phyloP scores from a whole-genome alignment of 345 rosid species.

The Syzygium oleosum region DNA sequence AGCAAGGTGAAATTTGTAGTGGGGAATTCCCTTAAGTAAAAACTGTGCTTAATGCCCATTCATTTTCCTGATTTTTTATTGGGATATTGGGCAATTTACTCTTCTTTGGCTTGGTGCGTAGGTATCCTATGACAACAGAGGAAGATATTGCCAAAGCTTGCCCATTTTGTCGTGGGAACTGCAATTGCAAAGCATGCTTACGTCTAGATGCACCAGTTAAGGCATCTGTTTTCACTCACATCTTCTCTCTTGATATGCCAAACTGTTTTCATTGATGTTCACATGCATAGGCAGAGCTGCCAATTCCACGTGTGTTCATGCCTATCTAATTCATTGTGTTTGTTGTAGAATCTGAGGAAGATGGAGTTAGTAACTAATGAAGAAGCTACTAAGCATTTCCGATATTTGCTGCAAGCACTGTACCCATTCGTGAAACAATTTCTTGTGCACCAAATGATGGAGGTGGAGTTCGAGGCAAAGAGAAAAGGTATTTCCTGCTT shows the following conservation, averaged over 20 bases:
- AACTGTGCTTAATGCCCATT: neutral
- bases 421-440: constrained; percentile 23
- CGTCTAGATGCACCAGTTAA: constrained; percentile 16
- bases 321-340: neutral
- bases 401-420: constrained; percentile 12
- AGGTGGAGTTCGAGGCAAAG: constrained; percentile 18
- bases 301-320: neutral
- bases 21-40: neutral
- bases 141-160: constrained; percentile 33
- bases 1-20: neutral
- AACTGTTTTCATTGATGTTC: neutral
- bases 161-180: constrained; percentile 34
- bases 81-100: neutral
- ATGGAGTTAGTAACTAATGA: neutral
- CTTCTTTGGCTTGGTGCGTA: constrained; percentile 1
- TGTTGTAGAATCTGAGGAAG: constrained; percentile 4
- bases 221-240: constrained; percentile 10
- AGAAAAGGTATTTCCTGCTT: constrained; percentile 15
- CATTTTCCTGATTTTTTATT: neutral
- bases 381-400: constrained; percentile 10
- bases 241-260: neutral
- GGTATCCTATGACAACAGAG: constrained; percentile 38
- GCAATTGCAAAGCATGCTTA: constrained; percentile 62
- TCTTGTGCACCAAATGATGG: constrained; percentile 20
- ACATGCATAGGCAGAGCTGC: neutral